Percentiles rank a stretch among this genome's conserved stretches.
These are phyloP conservation scores for Penicillium sp. DNA, from an alignment of 2,329 filamentous ascomycete genomes.

Conservation along the genomic window DNA sequence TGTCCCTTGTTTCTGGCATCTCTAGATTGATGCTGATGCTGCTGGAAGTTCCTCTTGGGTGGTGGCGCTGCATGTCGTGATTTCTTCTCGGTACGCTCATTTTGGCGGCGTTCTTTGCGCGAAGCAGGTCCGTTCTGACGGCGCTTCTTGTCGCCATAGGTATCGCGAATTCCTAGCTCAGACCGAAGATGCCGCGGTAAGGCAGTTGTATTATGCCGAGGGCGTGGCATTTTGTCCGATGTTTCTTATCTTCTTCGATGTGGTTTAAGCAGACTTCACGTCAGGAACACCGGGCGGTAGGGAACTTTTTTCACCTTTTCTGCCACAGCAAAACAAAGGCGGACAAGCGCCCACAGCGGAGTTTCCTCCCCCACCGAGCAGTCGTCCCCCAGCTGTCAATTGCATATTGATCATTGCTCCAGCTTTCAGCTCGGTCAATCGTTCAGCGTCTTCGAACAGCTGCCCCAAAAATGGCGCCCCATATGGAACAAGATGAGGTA, in stretches of 20 bases:
- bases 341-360: conserved; percentile 24
- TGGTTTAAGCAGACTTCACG: background rate
- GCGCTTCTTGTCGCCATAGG: conserved; percentile 35
- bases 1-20: conserved; percentile 28
- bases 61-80: conserved; percentile 34
- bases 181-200: conserved; percentile 41
- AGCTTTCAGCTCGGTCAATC: conserved; percentile 7
- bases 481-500: conserved; percentile 47
- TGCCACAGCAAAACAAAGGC: conserved; percentile 21
- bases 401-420: conserved; percentile 10
- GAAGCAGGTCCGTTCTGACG: conserved; percentile 30
- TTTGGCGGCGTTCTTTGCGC: conserved; percentile 69
- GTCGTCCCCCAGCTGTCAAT: conserved; percentile 14
- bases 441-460: background rate
- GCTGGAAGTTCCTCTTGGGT: conserved; percentile 17
- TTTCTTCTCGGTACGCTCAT: conserved; percentile 65
- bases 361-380: conserved; percentile 21
- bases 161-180: conserved; percentile 43
- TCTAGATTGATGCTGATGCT: conserved; percentile 12
- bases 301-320: conserved; percentile 28
- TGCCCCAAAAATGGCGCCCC: conserved; percentile 32
- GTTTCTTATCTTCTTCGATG: background rate
- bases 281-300: conserved; percentile 18
- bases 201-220: conserved; percentile 44
- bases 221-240: conserved; percentile 33